Evolutionary conservation across 2,329 filamentous ascomycete species (phyloP), one percentile per base, ranked within the genome.

Genomic region (Colletotrichum tofieldiae): DNA sequence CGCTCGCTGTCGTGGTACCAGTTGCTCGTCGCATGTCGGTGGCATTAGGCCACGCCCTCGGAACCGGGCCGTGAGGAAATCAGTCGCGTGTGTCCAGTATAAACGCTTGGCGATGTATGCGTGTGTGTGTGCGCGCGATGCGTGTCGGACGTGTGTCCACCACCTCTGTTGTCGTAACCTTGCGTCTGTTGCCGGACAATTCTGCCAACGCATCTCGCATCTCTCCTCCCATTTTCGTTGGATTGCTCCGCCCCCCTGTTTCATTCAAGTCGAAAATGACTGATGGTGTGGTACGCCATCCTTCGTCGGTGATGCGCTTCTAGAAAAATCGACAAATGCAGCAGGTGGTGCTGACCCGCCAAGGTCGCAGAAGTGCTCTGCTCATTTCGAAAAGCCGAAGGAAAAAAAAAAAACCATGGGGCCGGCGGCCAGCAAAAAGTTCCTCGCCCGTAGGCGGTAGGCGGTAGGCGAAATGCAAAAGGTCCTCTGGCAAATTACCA

Each of bases 401-500:
- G 6, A 18, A 18, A 16, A 18, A 35, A 35, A 23, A 62, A 32
- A 26, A 26, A 26, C 23, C 23, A 41, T 60, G 20, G 62, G 39
- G 18, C 66, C 60, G 61, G 9, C 54, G 54, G 43, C 56, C 26
- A 55, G n/a, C 54, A 66, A 70, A 63, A 71, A 59, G 47, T 61
- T 26, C 63, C 63, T 62, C 56, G 55, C 39, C 63, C 55, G 55
- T 47, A 62, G 58, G 64, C 43, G 60, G 29, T 32, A 59, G 35
- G 67, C 67, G 67, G 69, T 62, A 67, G 68, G 54, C 56, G 39
- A 23, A 37, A 45, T 64, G 58, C 69, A 64, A 72, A 72, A 68
- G 65, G 29, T 43, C 58, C 69, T 62, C 47, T 60, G 37, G 39
- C 56, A 60, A 67, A 74, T 73, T 73, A 74, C 71, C 71, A 71